Conservation (phyloP, 2,329 filamentous ascomycete genomes). For the Byssothecium circinans region DNA sequence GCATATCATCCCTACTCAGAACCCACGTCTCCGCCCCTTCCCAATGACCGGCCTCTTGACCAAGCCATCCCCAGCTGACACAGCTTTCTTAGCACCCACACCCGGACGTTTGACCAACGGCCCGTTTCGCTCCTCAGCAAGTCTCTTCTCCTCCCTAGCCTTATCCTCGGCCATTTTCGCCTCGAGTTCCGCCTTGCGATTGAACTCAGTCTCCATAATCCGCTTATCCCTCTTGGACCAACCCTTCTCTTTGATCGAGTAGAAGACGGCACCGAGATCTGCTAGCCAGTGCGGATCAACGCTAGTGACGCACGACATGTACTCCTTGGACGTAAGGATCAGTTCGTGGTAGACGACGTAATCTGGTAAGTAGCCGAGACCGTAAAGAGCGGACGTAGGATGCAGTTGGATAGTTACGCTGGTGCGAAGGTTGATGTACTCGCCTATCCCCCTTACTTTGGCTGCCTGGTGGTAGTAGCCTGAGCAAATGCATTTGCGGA, state of each 20-base stretch:
- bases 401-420: conserved; percentile 93
- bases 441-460: conserved; percentile 91
- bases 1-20: background rate
- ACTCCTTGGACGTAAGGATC: conserved; percentile 94
- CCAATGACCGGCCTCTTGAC: conserved; percentile 45
- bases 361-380: conserved; percentile 88
- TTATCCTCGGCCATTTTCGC: conserved; percentile 88
- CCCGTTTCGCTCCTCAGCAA: conserved; percentile 39
- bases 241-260: conserved; percentile 95
- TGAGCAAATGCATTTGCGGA: conserved; percentile 94
- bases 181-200: conserved; percentile 89
- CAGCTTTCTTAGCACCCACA: conserved; percentile 33
- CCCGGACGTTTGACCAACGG: conserved; percentile 30
- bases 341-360: conserved; percentile 98
- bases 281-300: conserved; percentile 98
- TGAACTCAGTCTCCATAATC: conserved; percentile 89
- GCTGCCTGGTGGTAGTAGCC: conserved; percentile 98
- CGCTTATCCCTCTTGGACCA: conserved; percentile 85
- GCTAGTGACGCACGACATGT: conserved; percentile 94
- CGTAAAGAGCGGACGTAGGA: conserved; percentile 90
- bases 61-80: conserved; percentile 34
- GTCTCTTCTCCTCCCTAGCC: conserved; percentile 62
- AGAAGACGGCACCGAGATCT: conserved; percentile 94
- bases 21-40: conserved; percentile 25
- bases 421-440: conserved; percentile 95